These are phyloP conservation scores for Strobilomyces dryophilus DNA, from an alignment of 768 basidiomycete genomes.

Conservation along the genomic window DNA sequence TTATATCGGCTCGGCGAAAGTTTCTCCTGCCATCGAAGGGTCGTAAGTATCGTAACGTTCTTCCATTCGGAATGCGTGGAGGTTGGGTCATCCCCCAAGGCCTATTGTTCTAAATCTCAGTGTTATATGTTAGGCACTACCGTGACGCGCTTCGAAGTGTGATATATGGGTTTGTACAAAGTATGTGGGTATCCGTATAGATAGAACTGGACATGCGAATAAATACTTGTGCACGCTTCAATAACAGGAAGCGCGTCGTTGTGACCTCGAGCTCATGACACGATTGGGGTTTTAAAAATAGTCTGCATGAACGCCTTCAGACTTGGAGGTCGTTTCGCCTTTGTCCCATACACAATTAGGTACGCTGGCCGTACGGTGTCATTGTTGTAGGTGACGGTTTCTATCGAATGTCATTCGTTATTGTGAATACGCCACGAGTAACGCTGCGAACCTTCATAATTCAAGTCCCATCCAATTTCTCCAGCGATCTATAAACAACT, in stretches of 20 bases:
- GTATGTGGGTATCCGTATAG: conserved; percentile 12
- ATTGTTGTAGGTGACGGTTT: conserved; percentile 63
- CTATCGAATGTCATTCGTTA: conserved; percentile 22
- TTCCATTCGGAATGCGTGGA: no score
- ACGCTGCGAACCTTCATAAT: conserved; percentile 44
- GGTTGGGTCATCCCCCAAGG: no score
- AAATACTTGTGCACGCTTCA: conserved; percentile 3
- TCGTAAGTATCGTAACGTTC: no score
- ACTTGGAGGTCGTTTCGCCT: conserved; percentile 14
- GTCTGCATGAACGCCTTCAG: conserved; percentile 26
- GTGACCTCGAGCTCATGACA: conserved; percentile 11
- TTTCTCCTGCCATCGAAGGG: no score
- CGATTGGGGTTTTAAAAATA: conserved; percentile 31
- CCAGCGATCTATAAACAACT: conserved; percentile 46
- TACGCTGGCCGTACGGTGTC: conserved; percentile 66
- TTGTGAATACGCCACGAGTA: background rate
- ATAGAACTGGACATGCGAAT: conserved; percentile 3
- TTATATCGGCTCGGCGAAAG: no score
- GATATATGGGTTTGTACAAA: conserved; percentile 15
- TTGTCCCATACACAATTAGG: conserved; percentile 54
- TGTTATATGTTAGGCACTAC: background rate
- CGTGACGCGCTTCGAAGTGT: background rate
- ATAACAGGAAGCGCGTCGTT: background rate
- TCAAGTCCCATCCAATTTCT: conserved; percentile 59
- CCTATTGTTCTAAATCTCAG: no score